Base-by-base conservation (phyloP, 805 yeast species). In the Jamesozyma spencerorum region DNA sequence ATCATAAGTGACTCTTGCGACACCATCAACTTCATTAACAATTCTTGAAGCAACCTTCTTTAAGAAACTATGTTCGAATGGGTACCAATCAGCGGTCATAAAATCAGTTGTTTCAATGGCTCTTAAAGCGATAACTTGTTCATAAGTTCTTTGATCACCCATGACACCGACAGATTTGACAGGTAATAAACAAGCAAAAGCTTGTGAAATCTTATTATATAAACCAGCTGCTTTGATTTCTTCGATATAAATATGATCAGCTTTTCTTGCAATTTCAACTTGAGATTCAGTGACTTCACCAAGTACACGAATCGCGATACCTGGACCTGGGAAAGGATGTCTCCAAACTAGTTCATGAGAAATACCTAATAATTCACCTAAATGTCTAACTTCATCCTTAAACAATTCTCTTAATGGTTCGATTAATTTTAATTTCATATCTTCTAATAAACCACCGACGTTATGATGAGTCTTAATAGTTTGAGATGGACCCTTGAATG, bases 251-350 rank as follows among this genome's bases (percentile, higher is more conserved):
- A 92, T 92, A 65, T 71, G 74, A 65, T 92, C 99, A 47, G 99
- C 98, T 63, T 86, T 90, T 69, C 97, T 83, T 34, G 97, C 98
- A 61, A 92, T 92, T 60, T 79, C 90, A 43, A 92, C 92, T 71
- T 92, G 98, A 50, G 72, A 79, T 52, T 78, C 83, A 44, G 96
- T 85, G 48, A 92, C 97, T 70, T 90, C 97, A 54, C 99, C 99
- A 37, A 92, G 72, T 42, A 92, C 94, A 69, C 99, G 82, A 65
- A 92, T 92, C 54, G 97, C 99, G 62, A 92, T 84, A 72, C 99
- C 99, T 64, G 99, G 99, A 63, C 99, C 99, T 57, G 99, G 99
- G 94, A 92, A 92, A 43, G 99, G 99, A 64, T 92, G 99, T 75
- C 99, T 85, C 97, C 97, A 90, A 52, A 92, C 97, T 54, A 92